These are phyloP conservation scores for Scutellaria galericulata DNA, from an alignment of 257 asterid genomes.

Conservation along the genomic window DNA sequence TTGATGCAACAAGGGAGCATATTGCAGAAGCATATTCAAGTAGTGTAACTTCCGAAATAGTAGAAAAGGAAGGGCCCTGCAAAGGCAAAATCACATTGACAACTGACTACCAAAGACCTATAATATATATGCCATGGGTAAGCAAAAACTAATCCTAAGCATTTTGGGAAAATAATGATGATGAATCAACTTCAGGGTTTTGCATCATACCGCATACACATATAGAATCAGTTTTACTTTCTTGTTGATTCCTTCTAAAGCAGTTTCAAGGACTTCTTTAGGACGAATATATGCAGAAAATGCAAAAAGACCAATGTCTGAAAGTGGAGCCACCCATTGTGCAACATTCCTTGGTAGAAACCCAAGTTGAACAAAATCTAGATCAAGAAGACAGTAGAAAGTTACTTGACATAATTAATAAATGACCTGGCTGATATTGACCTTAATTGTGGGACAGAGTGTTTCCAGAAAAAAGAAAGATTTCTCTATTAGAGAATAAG, in stretches of 20 bases:
- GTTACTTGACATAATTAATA: constrained; percentile 28
- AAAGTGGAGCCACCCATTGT: constrained; percentile 87
- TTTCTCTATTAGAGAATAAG: constrained; percentile 5
- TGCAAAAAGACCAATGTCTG: constrained; percentile 70
- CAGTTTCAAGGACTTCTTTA: constrained; percentile 79
- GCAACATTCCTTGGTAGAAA: constrained; percentile 80
- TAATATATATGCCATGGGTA: constrained; percentile 29
- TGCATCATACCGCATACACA: constrained; percentile 64
- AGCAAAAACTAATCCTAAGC: constrained; percentile 22
- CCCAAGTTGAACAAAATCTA: constrained; percentile 80
- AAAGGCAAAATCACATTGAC: constrained; percentile 30
- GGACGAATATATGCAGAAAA: constrained; percentile 83
- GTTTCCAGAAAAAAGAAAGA: constrained; percentile 19
- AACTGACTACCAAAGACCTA: constrained; percentile 25
- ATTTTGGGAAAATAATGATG: constrained; percentile 13
- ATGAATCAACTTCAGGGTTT: constrained; percentile 22
- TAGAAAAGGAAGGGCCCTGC: constrained; percentile 76
- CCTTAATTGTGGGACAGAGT: constrained; percentile 19
- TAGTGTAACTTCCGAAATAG: constrained; percentile 47
- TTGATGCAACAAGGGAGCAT: constrained; percentile 76
- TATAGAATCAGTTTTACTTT: constrained; percentile 65
- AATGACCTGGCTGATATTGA: constrained; percentile 7
- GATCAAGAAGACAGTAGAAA: constrained; percentile 35
- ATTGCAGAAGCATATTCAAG: constrained; percentile 60
- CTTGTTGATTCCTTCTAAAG: constrained; percentile 76